phyloP scores from a whole-genome alignment of 169 alveolate genomes.

The Plasmodium blacklocki region DNA sequence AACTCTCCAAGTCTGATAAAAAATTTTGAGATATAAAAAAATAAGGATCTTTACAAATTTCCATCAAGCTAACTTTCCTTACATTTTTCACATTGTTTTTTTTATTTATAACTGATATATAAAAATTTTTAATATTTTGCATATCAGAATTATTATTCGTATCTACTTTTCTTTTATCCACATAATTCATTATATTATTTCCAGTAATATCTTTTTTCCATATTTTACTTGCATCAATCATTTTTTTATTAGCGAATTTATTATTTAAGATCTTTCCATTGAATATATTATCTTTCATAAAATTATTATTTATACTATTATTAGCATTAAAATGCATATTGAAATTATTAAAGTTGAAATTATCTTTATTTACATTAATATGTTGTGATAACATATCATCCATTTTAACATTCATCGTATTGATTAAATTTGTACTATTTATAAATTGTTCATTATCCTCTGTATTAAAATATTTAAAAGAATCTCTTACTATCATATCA shows the following conservation, averaged over 20 bases:
- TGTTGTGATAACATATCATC: too few species aligned
- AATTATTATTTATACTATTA: neutral
- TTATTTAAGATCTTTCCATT: neutral
- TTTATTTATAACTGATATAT: constrained; percentile 38
- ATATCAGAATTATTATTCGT: neutral
- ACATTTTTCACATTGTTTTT: constrained; percentile 52
- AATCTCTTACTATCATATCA: constrained; percentile 3
- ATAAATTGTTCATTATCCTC: constrained; percentile 6
- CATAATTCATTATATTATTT: neutral
- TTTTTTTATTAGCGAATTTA: neutral
- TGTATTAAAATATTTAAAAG: constrained; percentile 31
- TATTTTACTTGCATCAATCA: neutral
- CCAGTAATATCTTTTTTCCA: neutral
- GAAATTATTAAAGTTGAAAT: neutral
- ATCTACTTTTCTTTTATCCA: neutral
- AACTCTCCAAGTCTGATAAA: constrained; percentile 50
- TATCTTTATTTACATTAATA: neutral
- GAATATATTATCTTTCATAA: neutral
- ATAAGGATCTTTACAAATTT: constrained; percentile 20
- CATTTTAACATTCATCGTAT: constrained; percentile 1
- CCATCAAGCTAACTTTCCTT: constrained; percentile 57
- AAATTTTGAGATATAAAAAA: constrained; percentile 48
- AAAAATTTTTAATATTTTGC: constrained; percentile 30
- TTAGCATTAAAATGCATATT: neutral
- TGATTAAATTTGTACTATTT: constrained; percentile 13